Evolutionary conservation across 2,329 filamentous ascomycete species (phyloP), one percentile per base, ranked within the genome.

Genomic region (Fusarium globosum): DNA sequence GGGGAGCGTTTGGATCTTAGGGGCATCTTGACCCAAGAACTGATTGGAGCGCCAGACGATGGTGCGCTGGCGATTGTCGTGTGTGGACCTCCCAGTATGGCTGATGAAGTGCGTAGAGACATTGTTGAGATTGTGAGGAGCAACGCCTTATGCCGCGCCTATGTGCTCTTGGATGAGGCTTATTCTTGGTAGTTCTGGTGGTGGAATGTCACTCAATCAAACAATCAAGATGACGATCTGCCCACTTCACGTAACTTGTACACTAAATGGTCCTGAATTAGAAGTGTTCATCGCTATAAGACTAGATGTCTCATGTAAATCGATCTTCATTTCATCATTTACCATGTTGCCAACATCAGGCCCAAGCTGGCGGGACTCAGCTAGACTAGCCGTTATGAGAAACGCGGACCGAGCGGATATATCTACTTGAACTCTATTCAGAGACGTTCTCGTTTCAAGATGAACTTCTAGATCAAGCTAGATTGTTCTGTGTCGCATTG

Each of bases 61-160:
- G 60, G 68, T 15, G 52, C 73, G 33, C 43, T 65, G 63, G 79
- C 75, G 8, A 72, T 81, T 12, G 65, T 80, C 2, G 75, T 81
- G 9, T 81, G 78, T 46, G 80, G 80, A 12, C 77, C 80, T 13
- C 65, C 76, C 0, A 65, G 69, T 4, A 81, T 81, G 79, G 77
- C 80, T 6, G 78, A 81, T 56, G 71, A 80, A 26, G 75, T 78
- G 4, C 68, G 78, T 2, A 63, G 74, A 20, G 63, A 71, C 39
- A 73, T 80, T n/a, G 72, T 75, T 15, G 69, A 60, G 46, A 59
- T 81, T 42, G 51, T 65, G 39, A 67, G 51, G 15, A 76, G 59
- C n/a, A 71, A 62, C 23, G 48, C 51, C 9, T 41, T 72, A 30
- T 60, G 60, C 7, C 72, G 76, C 26, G 69, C 74, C 30, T 70